Evolutionary conservation across 352 stramenopile genomes (phyloP).

Genomic region (Peronospora belbahrii): DNA sequence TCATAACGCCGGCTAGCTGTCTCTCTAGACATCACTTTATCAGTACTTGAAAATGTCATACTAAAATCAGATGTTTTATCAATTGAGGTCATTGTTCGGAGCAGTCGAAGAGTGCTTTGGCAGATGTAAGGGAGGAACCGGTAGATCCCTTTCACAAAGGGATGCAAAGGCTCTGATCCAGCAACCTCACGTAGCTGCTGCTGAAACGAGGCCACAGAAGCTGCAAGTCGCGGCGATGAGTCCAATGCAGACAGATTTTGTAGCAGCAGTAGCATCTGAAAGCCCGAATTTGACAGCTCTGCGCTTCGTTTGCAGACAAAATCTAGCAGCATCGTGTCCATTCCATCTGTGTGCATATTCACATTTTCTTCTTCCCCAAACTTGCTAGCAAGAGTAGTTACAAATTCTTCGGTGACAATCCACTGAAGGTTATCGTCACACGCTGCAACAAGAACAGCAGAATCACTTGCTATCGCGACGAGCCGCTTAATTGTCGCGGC

Average conservation of each 20-base stretch:
- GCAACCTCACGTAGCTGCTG: slow-evolving; percentile 33
- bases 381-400: slow-evolving; percentile 24
- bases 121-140: slow-evolving; percentile 55
- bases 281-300: slow-evolving; percentile 35
- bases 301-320: slow-evolving; percentile 27
- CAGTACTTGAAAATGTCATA: neutral
- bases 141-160: slow-evolving; percentile 35
- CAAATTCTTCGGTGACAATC: slow-evolving; percentile 46
- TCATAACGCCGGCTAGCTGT: slow-evolving; percentile 15
- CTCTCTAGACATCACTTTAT: slow-evolving; percentile 7
- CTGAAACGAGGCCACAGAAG: slow-evolving; percentile 34
- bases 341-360: neutral
- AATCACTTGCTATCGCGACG: slow-evolving; percentile 30
- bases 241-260: slow-evolving; percentile 23
- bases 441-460: slow-evolving; percentile 24
- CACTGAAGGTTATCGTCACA: slow-evolving; percentile 61
- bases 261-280: slow-evolving; percentile 42
- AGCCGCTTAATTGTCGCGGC: slow-evolving; percentile 21
- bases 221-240: slow-evolving; percentile 3
- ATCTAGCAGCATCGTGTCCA: slow-evolving; percentile 18
- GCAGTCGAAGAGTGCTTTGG: slow-evolving; percentile 35
- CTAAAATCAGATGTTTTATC: slow-evolving; percentile 8
- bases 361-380: slow-evolving; percentile 13
- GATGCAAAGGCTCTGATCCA: slow-evolving; percentile 13
- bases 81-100: slow-evolving; percentile 10